Evolutionary conservation across 257 asterid species (phyloP).

Genomic region (Anisodus acutangulus): DNA sequence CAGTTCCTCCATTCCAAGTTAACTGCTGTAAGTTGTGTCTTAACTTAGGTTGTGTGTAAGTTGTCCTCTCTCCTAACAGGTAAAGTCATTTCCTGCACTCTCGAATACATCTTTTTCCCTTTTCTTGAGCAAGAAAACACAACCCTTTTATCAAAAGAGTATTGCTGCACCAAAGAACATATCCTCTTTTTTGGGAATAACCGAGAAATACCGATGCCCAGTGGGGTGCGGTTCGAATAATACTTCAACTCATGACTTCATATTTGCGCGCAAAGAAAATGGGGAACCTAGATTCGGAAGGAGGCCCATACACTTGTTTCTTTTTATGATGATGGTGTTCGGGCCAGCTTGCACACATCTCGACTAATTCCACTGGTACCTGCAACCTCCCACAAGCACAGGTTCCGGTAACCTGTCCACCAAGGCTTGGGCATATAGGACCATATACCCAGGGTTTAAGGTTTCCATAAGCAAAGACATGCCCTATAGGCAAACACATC

Average conservation of each 20-base stretch:
- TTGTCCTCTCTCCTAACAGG: background rate
- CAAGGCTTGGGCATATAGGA: slow-evolving; percentile 15
- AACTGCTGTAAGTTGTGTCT: background rate
- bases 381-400: background rate
- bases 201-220: background rate
- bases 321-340: background rate
- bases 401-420: background rate
- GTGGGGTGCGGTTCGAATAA: background rate
- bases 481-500: background rate
- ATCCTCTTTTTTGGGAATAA: background rate
- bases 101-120: background rate
- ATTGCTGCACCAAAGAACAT: background rate
- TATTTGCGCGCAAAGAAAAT: background rate
- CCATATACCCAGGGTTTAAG: background rate
- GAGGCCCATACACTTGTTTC: background rate
- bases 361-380: background rate
- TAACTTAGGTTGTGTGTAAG: background rate
- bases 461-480: background rate
- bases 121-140: slow-evolving; percentile 17
- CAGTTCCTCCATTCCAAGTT: background rate
- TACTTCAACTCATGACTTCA: background rate
- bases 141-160: background rate
- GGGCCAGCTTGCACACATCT: background rate
- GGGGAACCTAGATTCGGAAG: slow-evolving; percentile 10
- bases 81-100: background rate